Conservation (phyloP, 345 rosid genomes). For the Lumnitzera racemosa region DNA sequence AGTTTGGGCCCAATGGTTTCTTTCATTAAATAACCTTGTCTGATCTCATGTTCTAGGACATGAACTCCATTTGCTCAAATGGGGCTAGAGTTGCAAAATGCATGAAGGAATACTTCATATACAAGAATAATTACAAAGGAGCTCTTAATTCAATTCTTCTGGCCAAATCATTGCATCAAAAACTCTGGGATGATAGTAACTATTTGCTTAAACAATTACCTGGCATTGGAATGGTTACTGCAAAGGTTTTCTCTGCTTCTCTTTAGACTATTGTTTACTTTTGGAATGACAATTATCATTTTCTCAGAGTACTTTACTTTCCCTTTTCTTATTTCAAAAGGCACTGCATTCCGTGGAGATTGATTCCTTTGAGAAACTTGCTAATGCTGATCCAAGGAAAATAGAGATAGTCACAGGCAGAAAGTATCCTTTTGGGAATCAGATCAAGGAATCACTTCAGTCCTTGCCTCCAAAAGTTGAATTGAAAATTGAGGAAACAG, state of each 20-base stretch:
- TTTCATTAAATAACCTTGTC: constrained; percentile 17
- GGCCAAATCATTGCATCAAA: constrained; percentile 86
- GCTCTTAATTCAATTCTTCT: constrained; percentile 60
- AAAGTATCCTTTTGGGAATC: constrained; percentile 92
- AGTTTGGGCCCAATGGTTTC: constrained; percentile 5
- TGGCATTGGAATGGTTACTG: constrained; percentile 98
- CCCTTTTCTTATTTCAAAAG: constrained; percentile 20
- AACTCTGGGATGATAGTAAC: constrained; percentile 95
- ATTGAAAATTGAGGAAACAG: constrained; percentile 53
- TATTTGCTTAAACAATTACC: constrained; percentile 86
- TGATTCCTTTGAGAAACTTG: constrained; percentile 72
- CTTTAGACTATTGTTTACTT: neutral
- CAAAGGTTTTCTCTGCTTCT: constrained; percentile 49
- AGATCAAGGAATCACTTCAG: constrained; percentile 81
- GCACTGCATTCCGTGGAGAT: constrained; percentile 90
- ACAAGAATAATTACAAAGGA: constrained; percentile 77
- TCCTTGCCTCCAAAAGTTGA: constrained; percentile 83
- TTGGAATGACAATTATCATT: neutral
- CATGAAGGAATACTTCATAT: constrained; percentile 87
- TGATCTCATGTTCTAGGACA: constrained; percentile 49
- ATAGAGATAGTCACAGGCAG: constrained; percentile 91
- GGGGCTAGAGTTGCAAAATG: constrained; percentile 88
- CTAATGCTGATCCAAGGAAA: constrained; percentile 92
- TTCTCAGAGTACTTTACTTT: neutral
- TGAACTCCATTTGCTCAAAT: constrained; percentile 69